These are phyloP conservation scores for Diaporthe ilicicola DNA, from an alignment of 2,329 filamentous ascomycete genomes.

Conservation along the genomic window DNA sequence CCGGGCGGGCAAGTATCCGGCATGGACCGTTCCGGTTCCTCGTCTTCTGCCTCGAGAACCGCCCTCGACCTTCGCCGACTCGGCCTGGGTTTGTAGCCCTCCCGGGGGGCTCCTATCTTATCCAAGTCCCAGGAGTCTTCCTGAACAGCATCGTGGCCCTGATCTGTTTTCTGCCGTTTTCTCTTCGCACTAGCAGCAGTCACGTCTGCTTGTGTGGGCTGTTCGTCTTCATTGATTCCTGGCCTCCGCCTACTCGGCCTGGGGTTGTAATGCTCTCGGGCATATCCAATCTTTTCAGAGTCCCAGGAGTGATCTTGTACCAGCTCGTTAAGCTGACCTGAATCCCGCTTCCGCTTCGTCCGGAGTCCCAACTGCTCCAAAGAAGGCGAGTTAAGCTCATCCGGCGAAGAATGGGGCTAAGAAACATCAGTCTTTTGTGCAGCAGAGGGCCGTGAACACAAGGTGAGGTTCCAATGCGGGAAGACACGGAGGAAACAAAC, in stretches of 20 bases:
- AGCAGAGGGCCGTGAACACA: neutral
- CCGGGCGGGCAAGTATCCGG: constrained; percentile 31
- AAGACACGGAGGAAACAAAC: neutral
- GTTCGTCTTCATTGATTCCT: constrained; percentile 28
- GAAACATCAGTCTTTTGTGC: constrained; percentile 7
- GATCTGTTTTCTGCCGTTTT: constrained; percentile 7
- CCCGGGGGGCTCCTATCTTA: constrained; percentile 16
- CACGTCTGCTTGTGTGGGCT: neutral
- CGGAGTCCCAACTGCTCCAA: neutral
- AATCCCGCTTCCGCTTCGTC: constrained; percentile 29
- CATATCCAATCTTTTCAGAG: constrained; percentile 28
- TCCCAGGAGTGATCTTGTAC: constrained; percentile 30
- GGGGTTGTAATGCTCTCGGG: constrained; percentile 26
- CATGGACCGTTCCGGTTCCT: constrained; percentile 17
- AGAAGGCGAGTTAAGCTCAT: constrained; percentile 25
- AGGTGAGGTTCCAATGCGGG: no score
- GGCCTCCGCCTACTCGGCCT: constrained; percentile 33
- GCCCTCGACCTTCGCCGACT: constrained; percentile 27
- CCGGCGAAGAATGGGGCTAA: constrained; percentile 27
- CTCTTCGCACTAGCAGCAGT: neutral
- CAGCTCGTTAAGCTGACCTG: neutral
- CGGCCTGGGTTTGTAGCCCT: constrained; percentile 22
- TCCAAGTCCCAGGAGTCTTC: constrained; percentile 22
- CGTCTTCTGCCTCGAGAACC: neutral
- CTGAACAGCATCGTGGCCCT: neutral